Evolutionary conservation across 2,329 filamentous ascomycete genomes (phyloP), one percentile per base, ranked within the genome.

Genomic region (Fusarium robinianum): DNA sequence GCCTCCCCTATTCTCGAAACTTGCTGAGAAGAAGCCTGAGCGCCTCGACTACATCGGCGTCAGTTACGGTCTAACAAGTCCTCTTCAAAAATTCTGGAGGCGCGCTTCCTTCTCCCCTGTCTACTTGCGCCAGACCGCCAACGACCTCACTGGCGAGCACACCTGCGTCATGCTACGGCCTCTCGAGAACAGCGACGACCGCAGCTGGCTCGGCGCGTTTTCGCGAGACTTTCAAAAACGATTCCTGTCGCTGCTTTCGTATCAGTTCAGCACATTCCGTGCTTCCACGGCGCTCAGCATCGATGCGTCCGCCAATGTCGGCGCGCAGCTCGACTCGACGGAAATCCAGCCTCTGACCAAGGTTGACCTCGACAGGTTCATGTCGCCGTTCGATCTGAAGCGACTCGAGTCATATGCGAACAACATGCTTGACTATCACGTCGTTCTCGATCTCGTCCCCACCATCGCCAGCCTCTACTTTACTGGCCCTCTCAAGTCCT

Each of bases 41-140:
- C 73, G 74, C 5, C 81, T 99, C 6, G 94, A 99, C 70, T 99
- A 97, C 63, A 70, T 99, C 11, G 94, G 95, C 64, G 95, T 99
- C 35, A 95, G 89, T 62, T 99, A 95, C 66, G 95, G 94, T 39
- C 76, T 99, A 43, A 99, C 94, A 0, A 78, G 84, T 25, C 78
- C 82, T 10, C 81, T 99, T 10, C 94, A 96, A 73, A 95, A 89
- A 64, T 99, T 99, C 76, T 99, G 94, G 94, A 96, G 96, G 71
- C 86, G 88, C 23, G 82, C 87, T 11, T 77, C 77, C 1, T 99
- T 96, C 66, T 82, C 84, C 3, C 94, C 94, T 0, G 89, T 99
- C 1, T 99, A 99, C 63, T 79, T 99, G 10, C 82, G 94, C 22
- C 94, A 99, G 72, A 99, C 95, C 3, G 79, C 94, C 37, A 99